Evolutionary conservation across 805 yeast species (phyloP).

Genomic region (Pichia nanzhaoensis): DNA sequence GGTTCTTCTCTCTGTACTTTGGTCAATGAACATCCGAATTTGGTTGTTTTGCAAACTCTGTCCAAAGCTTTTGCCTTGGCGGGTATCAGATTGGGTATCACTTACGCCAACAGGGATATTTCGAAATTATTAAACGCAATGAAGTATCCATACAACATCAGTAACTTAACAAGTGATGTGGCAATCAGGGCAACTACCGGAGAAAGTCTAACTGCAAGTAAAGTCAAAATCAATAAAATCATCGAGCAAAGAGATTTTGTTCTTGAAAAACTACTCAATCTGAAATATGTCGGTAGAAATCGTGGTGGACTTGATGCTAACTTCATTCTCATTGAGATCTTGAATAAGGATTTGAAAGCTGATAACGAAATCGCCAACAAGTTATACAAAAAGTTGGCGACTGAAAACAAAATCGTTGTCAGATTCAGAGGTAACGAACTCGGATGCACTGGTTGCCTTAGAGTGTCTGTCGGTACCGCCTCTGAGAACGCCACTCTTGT

Average conservation of each 20-base stretch:
- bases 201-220: conserved; percentile 55
- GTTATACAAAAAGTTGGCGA: conserved; percentile 67
- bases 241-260: conserved; percentile 50
- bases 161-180: conserved; percentile 67
- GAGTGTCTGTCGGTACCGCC: conserved; percentile 81
- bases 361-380: conserved; percentile 58
- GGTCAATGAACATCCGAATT: conserved; percentile 74
- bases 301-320: conserved; percentile 86
- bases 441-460: conserved; percentile 81
- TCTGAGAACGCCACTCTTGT: conserved; percentile 63
- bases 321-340: conserved; percentile 68
- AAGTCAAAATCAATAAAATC: conserved; percentile 42
- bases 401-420: conserved; percentile 69
- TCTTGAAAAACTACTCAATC: conserved; percentile 42
- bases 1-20: conserved; percentile 70
- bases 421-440: conserved; percentile 87
- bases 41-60: conserved; percentile 85
- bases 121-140: conserved; percentile 71
- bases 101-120: conserved; percentile 56
- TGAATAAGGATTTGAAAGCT: conserved; percentile 57
- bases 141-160: conserved; percentile 95
- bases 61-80: conserved; percentile 96
- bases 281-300: conserved; percentile 62
- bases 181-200: conserved; percentile 67
- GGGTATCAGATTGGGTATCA: conserved; percentile 83